These are phyloP conservation scores for Trichosporon coremiiforme DNA, from an alignment of 1,284 basidiomycete genomes.

Conservation along the genomic window DNA sequence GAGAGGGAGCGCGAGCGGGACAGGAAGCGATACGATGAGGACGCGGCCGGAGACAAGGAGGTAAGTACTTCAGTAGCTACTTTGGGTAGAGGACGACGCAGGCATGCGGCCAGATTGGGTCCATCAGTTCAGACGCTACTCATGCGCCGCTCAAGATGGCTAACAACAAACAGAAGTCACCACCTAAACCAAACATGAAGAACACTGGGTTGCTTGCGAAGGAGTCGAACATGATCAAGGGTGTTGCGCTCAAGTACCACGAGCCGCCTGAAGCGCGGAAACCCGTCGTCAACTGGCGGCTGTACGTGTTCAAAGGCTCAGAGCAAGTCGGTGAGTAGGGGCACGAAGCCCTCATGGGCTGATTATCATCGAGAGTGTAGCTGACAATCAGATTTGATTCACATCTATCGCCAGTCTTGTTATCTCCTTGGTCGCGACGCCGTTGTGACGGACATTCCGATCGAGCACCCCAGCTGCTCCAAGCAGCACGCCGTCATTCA, in stretches of 20 bases:
- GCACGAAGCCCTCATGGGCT: too few relatives aligned
- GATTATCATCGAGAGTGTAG: too few relatives aligned
- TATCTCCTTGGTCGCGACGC: conserved; percentile 91
- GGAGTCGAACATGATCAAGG: conserved; percentile 86
- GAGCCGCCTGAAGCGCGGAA: conserved; percentile 97
- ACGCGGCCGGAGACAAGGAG: conserved; percentile 31
- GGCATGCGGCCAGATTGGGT: background rate
- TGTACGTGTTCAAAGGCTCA: conserved; percentile 95
- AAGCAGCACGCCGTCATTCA: conserved; percentile 99
- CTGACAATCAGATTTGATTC: conserved; percentile 70
- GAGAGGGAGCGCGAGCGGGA: conserved; percentile 49
- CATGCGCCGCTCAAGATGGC: background rate
- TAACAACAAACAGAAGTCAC: conserved; percentile 16
- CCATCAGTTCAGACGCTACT: background rate
- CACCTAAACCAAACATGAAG: conserved; percentile 75
- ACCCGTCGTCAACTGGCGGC: conserved; percentile 82
- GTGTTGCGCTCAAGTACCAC: conserved; percentile 93
- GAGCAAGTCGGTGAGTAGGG: conserved; percentile 79
- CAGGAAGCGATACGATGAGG: conserved; percentile 47
- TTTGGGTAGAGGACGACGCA: background rate
- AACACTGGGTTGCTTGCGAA: conserved; percentile 89
- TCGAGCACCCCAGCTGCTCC: conserved; percentile 95
- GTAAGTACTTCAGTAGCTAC: conserved; percentile 14
- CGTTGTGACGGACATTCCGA: conserved; percentile 77
- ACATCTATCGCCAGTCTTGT: conserved; percentile 88